A percentile compares a stretch with the other conserved stretches of the same genome.
Evolutionary conservation across 768 basidiomycete species (phyloP).

Genomic region (Coprinopsis sp.): DNA sequence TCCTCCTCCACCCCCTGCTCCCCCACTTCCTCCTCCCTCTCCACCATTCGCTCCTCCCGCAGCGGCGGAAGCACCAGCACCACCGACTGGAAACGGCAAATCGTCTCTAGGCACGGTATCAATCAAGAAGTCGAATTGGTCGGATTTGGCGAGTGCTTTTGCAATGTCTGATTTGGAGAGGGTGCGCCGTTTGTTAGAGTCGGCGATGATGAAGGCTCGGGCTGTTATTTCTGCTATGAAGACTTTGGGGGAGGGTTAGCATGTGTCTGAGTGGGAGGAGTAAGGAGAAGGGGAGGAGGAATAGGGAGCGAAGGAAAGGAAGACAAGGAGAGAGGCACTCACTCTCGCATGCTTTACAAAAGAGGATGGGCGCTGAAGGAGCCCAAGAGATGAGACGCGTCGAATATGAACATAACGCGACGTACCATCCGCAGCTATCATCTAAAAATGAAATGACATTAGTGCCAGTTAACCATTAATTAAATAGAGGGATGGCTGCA

Average conservation of each 20-base stretch:
- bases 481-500: no score
- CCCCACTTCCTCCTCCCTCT: no score
- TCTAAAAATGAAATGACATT: slow-evolving; percentile 44
- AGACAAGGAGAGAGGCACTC: slow-evolving; percentile 28
- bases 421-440: slow-evolving; percentile 94
- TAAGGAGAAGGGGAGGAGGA: background rate
- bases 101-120: slow-evolving; percentile 93
- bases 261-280: background rate
- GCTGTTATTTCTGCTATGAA: slow-evolving; percentile 98
- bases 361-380: slow-evolving; percentile 77
- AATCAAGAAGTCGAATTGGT: slow-evolving; percentile 97
- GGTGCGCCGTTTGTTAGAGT: slow-evolving; percentile 94
- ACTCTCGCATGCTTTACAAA: slow-evolving; percentile 99
- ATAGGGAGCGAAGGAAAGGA: background rate
- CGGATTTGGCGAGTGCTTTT: slow-evolving; percentile 85
- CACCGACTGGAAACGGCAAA: slow-evolving; percentile 31
- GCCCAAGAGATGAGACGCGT: slow-evolving; percentile 7
- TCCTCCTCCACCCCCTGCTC: no score
- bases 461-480: no score
- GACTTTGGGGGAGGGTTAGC: slow-evolving; percentile 41
- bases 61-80: no score
- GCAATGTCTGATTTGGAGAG: slow-evolving; percentile 91
- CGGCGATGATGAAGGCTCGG: slow-evolving; percentile 91
- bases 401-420: slow-evolving; percentile 14
- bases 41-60: no score